Evolutionary conservation across 129 eudicot genomes (phyloP).

Genomic region (Heracleum sosnowskyi): DNA sequence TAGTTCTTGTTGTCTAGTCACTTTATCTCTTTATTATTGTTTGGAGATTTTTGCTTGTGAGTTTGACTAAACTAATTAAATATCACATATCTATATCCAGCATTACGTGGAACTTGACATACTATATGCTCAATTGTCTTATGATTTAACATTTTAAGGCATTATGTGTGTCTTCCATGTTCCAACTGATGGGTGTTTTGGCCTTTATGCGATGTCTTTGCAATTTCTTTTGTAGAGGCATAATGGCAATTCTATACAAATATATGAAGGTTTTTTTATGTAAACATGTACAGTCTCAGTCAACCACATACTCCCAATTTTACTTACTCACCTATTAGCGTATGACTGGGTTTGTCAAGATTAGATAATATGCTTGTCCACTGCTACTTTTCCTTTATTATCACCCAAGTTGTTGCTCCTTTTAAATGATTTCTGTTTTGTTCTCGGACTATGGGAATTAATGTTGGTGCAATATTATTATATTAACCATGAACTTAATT

Average conservation of each 20-base stretch:
- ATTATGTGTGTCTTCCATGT: not conserved
- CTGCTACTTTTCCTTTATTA: not conserved
- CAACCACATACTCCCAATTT: not conserved
- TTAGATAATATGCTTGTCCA: not conserved
- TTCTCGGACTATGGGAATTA: not conserved
- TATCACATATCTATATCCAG: not conserved
- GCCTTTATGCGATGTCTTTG: not conserved
- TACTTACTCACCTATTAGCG: not conserved
- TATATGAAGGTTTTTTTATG: not conserved
- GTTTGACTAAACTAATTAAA: not conserved
- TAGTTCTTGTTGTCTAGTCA: not conserved
- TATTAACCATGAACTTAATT: conserved; percentile 12
- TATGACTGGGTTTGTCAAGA: not conserved
- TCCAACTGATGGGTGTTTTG: not conserved
- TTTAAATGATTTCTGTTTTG: not conserved
- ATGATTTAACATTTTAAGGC: not conserved
- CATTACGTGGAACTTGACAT: not conserved
- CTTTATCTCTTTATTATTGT: not conserved
- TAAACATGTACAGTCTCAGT: not conserved
- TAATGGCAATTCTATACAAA: not conserved
- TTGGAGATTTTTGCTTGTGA: not conserved
- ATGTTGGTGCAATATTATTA: not conserved
- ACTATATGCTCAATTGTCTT: not conserved
- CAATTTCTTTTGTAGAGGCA: not conserved
- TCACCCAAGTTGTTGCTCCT: not conserved